These are phyloP conservation scores for Botrytis tulipae DNA, from an alignment of 2,329 filamentous ascomycete species.

Conservation along the genomic window DNA sequence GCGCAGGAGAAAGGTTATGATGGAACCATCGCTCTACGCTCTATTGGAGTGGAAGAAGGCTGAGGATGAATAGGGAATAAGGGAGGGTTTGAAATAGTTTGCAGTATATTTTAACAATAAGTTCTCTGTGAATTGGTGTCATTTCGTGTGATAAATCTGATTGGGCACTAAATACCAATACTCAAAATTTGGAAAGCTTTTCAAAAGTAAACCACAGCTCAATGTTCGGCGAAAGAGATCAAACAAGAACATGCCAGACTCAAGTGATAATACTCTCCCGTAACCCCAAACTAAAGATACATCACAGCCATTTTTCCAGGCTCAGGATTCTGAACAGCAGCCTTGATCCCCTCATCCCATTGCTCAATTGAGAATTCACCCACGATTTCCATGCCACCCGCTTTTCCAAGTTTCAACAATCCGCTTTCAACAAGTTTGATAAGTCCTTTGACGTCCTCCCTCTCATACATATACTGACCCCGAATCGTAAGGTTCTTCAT, in stretches of 20 bases:
- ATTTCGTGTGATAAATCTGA: not conserved
- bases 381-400: slow-evolving; percentile 9
- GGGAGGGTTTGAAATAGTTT: not conserved
- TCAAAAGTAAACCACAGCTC: too few species aligned
- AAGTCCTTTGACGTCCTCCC: slow-evolving; percentile 42
- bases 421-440: slow-evolving; percentile 45
- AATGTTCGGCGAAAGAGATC: too few species aligned
- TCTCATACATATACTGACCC: slow-evolving; percentile 48
- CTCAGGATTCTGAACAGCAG: slow-evolving; percentile 31
- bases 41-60: too few species aligned
- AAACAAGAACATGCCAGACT: not conserved
- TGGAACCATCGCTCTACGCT: too few species aligned
- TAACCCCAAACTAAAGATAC: not conserved
- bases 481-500: slow-evolving; percentile 40
- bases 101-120: not conserved
- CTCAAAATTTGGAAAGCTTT: not conserved
- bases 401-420: slow-evolving; percentile 20
- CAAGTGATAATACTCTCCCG: not conserved
- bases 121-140: not conserved
- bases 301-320: slow-evolving; percentile 2
- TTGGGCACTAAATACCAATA: not conserved
- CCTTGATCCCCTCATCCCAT: slow-evolving; percentile 24
- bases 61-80: too few species aligned
- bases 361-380: slow-evolving; percentile 21
- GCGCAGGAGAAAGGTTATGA: too few species aligned